Evolutionary conservation across 768 basidiomycete genomes (phyloP), one percentile per base, ranked within the genome.

Genomic region (Lepiota brunneoincarnata): DNA sequence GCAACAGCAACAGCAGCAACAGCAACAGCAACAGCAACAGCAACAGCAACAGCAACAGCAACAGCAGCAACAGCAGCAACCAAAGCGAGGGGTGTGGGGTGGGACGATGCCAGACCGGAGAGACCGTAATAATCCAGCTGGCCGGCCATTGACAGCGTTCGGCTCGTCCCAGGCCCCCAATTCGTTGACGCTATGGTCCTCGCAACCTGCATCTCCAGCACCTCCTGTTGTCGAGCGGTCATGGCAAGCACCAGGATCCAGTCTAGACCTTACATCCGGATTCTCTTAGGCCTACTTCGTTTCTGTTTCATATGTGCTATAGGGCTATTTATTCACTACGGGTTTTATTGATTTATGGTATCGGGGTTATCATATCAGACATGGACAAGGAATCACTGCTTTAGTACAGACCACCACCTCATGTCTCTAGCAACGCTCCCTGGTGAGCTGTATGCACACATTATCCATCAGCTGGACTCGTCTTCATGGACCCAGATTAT

Each of bases 381-480:
- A 28, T 26, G n/a, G 51, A 55, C 41, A 49, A 55, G 39, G 26
- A 58, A 41, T 14, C 48, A 39, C 35, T 20, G 10, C 20, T 36
- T 51, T 35, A 17, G 47, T 37, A 40, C 35, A 35, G 28, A 58
- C 46, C 47, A 26, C 23, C 36, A 41, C 54, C 55, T 46, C 60
- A 67, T 67, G 66, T 64, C 64, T 28, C 57, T 73, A 15, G 66
- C 63, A 12, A 47, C 41, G 3, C 68, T 92, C 18, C 89, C 91
- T 7, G 64, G 81, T 3, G 90, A 93, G 67, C 72, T 93, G 6
- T 85, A 87, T 65, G 72, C 76, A 15, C 67, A 71, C 14, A 83
- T 91, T 60, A 68, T 92, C 39, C 63, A 67, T 17, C 74, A 79
- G 15, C 57, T 91, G 15, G 74, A 81, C 2, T 61, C 71, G 0